Base-by-base conservation (phyloP, 768 basidiomycete genomes). In the Lentinula sp. region DNA sequence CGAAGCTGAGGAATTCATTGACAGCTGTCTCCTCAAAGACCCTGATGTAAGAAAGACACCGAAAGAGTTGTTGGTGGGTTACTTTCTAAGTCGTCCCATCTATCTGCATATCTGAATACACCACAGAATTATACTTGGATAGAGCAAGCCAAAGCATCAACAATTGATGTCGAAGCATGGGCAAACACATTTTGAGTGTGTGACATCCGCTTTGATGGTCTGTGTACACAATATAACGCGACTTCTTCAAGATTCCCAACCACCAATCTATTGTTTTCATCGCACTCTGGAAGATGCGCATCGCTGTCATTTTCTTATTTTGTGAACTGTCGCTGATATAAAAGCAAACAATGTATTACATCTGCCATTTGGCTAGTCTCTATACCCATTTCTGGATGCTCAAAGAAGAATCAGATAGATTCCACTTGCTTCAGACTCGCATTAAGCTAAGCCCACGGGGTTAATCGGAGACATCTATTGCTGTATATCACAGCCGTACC, bases 1-100 rank as follows among this genome's bases (percentile, higher is more conserved):
- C 57, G 84, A 88, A 69, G 90, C 91, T 23, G 91, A 93, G 66
- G 78, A 78, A 54, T 98, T 99, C 65, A 85, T 98, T 49, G 90
- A 97, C 70, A 86, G 85, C 51, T 98, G 95, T 76, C 72, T 98
- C 74, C 67, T 88, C 71, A 99, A 99, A 76, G 93, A 98, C 70
- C 94, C 93, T 5, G 87, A 88, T 61, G 76, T 75, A 63, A 79
- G 96, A 68, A 86, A 80, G 75, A 91, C 92, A 35, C 95, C 95
- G 6, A 95, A 93, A 71, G 92, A 96, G 67, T 74, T 98, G 18
- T 72, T 91, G 76, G 90, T 94, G 69, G 43, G 87, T 80, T 13
- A 15, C 45, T 55, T 57, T 39, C 39, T 0, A 41, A 33, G 6
- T 39, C 15, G 5, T 18, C 18, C 7, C 1, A 18, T 16, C 7